These are phyloP conservation scores for Chlorophyllum brunneum DNA, from an alignment of 768 basidiomycete genomes.

Conservation along the genomic window DNA sequence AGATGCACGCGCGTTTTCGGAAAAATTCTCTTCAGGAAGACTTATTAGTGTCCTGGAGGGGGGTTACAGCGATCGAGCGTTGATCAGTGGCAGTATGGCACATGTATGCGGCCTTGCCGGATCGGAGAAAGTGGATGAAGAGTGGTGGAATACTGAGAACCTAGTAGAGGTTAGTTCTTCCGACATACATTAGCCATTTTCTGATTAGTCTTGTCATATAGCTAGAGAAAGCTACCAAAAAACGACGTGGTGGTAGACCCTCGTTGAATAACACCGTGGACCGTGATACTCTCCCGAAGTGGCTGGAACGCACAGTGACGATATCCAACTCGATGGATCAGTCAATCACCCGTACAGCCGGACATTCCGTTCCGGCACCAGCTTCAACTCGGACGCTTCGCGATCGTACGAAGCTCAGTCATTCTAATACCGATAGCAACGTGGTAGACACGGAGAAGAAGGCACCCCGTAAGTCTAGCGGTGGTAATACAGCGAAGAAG, in stretches of 20 bases:
- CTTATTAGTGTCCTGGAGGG: conserved; percentile 92
- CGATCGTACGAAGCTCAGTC: conserved; percentile 46
- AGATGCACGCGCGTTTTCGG: conserved; percentile 65
- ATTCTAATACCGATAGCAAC: conserved; percentile 12
- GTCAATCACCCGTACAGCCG: conserved; percentile 18
- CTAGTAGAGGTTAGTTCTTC: conserved; percentile 46
- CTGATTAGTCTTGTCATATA: conserved; percentile 20
- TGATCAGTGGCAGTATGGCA: conserved; percentile 80
- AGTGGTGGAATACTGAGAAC: conserved; percentile 67
- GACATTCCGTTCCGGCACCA: conserved; percentile 19
- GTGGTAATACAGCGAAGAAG: neutral
- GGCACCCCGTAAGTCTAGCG: conserved; percentile 2
- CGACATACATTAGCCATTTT: neutral
- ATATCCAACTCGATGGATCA: conserved; percentile 44
- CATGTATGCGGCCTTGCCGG: conserved; percentile 69
- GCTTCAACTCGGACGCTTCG: conserved; percentile 46
- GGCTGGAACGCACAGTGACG: conserved; percentile 55
- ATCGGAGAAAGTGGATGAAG: conserved; percentile 31
- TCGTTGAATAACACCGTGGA: conserved; percentile 24
- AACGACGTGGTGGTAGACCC: conserved; percentile 47
- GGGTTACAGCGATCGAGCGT: conserved; percentile 88
- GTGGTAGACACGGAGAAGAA: conserved; percentile 3
- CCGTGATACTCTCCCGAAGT: conserved; percentile 36
- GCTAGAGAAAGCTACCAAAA: conserved; percentile 66
- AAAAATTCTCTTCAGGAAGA: conserved; percentile 60